Evolutionary conservation across 768 basidiomycete genomes (phyloP).

Genomic region (Tylopilus felleus): DNA sequence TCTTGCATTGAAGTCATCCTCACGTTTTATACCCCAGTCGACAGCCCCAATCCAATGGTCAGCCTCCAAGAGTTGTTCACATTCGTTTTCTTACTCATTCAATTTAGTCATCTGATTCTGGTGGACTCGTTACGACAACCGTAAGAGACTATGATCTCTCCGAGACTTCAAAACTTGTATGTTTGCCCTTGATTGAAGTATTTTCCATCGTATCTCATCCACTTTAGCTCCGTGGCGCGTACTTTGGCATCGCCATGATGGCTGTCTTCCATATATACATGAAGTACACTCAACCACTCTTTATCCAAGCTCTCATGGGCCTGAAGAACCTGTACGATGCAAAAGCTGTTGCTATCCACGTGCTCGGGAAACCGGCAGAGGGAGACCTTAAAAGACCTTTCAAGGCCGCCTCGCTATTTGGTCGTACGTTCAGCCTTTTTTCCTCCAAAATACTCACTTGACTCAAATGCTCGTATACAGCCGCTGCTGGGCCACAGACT

Average conservation of each 20-base stretch:
- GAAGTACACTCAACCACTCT: conserved; percentile 93
- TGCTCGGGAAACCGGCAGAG: conserved; percentile 73
- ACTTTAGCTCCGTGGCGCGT: conserved; percentile 58
- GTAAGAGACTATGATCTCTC: conserved; percentile 90
- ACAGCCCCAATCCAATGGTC: conserved; percentile 74
- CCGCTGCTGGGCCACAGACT: conserved; percentile 69
- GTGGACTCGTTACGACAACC: conserved; percentile 84
- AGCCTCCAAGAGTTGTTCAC: conserved; percentile 11
- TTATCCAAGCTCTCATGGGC: conserved; percentile 95
- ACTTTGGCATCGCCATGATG: conserved; percentile 84
- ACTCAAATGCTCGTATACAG: conserved; percentile 23
- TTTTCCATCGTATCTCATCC: background rate
- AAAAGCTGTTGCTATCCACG: conserved; percentile 77
- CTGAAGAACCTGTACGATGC: conserved; percentile 87
- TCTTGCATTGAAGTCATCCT: background rate
- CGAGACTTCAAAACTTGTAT: conserved; percentile 78
- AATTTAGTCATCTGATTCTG: conserved; percentile 56
- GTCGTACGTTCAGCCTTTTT: conserved; percentile 43
- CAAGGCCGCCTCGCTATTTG: conserved; percentile 73
- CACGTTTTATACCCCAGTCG: conserved; percentile 47
- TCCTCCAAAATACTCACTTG: background rate
- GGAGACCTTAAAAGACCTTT: conserved; percentile 91
- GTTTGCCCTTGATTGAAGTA: conserved; percentile 31
- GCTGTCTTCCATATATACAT: conserved; percentile 90
- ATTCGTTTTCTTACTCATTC: background rate